phyloP scores from a whole-genome alignment of 1,284 basidiomycete genomes.

The Cutaneotrichosporon mucoides region DNA sequence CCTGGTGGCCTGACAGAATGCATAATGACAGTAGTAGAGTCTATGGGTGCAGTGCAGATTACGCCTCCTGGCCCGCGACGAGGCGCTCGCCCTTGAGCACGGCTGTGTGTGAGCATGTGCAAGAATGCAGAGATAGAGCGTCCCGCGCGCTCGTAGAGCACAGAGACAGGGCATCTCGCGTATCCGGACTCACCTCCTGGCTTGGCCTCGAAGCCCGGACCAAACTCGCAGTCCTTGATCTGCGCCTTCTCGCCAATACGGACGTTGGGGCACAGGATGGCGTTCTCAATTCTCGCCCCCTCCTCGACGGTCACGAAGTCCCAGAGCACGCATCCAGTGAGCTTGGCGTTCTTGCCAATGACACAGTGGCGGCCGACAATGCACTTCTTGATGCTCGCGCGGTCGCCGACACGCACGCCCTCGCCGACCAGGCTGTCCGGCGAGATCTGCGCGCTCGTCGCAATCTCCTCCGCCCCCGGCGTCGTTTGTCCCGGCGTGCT shows the following conservation, averaged over 20 bases:
- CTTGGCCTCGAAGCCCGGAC: constrained; percentile 77
- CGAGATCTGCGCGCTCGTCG: constrained; percentile 73
- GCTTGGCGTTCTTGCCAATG: constrained; percentile 80
- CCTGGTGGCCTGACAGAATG: constrained; percentile 7
- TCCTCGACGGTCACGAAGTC: constrained; percentile 77
- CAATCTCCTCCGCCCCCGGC: constrained; percentile 18
- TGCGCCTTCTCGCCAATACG: constrained; percentile 74
- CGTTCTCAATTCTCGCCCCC: constrained; percentile 77
- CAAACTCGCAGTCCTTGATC: constrained; percentile 75
- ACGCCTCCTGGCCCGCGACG: constrained; percentile 47
- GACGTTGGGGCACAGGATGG: constrained; percentile 77
- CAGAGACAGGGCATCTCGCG: too few species aligned
- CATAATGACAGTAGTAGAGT: constrained; percentile 5
- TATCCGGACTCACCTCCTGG: constrained; percentile 56
- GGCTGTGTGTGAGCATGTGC: constrained; percentile 40
- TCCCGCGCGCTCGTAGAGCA: too few species aligned
- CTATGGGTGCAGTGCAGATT: constrained; percentile 1
- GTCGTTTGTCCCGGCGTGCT: neutral
- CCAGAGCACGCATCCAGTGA: constrained; percentile 80
- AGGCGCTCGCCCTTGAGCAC: constrained; percentile 62
- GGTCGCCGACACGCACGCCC: constrained; percentile 76
- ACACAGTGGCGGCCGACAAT: constrained; percentile 82
- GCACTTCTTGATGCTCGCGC: constrained; percentile 78
- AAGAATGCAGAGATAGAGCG: neutral
- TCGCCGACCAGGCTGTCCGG: constrained; percentile 77